Percentiles rank a stretch among this genome's conserved stretches.
phyloP scores from a whole-genome alignment of 805 yeast species.

The Peterozyma toletana region DNA sequence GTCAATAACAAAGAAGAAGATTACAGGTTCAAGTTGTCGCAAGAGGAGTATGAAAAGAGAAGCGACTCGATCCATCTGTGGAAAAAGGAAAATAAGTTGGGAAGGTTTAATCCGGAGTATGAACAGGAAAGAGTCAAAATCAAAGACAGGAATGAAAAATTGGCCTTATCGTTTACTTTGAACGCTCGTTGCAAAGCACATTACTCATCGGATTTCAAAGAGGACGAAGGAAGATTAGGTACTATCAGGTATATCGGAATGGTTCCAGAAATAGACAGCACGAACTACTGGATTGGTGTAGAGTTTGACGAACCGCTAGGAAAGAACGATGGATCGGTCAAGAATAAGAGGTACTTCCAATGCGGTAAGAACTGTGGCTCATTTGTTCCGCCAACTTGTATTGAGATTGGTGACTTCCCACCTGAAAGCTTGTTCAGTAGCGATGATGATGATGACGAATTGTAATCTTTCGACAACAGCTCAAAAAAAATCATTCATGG shows the following conservation, averaged over 20 bases:
- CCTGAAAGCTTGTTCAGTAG: slow-evolving; percentile 36
- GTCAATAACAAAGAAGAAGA: slow-evolving; percentile 21
- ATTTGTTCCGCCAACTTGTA: slow-evolving; percentile 62
- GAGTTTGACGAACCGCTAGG: slow-evolving; percentile 84
- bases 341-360: slow-evolving; percentile 41
- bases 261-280: slow-evolving; percentile 52
- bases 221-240: slow-evolving; percentile 57
- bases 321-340: slow-evolving; percentile 72
- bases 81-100: slow-evolving; percentile 65
- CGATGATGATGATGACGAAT: slow-evolving; percentile 25
- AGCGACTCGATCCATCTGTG: slow-evolving; percentile 63
- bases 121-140: slow-evolving; percentile 19
- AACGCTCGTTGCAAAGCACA: slow-evolving; percentile 48
- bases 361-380: slow-evolving; percentile 61
- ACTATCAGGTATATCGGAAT: slow-evolving; percentile 63
- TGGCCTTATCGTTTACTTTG: slow-evolving; percentile 27
- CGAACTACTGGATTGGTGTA: slow-evolving; percentile 69
- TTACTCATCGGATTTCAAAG: slow-evolving; percentile 23
- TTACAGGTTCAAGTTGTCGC: slow-evolving; percentile 41
- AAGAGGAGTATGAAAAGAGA: slow-evolving; percentile 55
- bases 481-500: no score
- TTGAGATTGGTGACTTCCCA: slow-evolving; percentile 66
- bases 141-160: slow-evolving; percentile 19
- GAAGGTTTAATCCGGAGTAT: slow-evolving; percentile 60
- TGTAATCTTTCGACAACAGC: no score